Base-by-base conservation (phyloP, 306 rosid genomes). In the Quercus wislizeni region DNA sequence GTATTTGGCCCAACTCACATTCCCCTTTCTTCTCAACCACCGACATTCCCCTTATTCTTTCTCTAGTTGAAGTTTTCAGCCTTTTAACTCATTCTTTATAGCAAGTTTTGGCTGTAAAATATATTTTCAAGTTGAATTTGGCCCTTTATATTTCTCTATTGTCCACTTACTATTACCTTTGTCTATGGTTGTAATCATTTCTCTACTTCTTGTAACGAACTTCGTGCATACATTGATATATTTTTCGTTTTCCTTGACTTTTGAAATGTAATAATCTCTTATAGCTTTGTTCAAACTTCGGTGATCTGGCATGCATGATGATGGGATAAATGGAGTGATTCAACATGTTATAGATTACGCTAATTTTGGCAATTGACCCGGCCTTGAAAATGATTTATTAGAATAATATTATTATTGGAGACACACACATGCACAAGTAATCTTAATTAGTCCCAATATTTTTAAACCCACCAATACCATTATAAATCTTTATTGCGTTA, bases 381-480 rank as follows among this genome's bases (percentile, higher is more conserved):
- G 19, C 57, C 76, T 13, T 59, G 76, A 77, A 81, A 76, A 55
- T 0, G 80, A 75, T 15, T 78, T 79, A 63, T 31, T 69, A 78
- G 43, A 85, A 30, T 35, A 38, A 27, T 51, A 54, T 68, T 71
- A 25, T 55, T 30, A 43, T 5, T 59, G 54, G 10, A 27, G 67
- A 68, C 68, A 57, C 11, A 64, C 70, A 33, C 54, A 73, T 77
- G 76, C 70, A 68, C 55, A 80, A 3, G 74, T 8, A 38, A 72
- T 35, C 81, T 54, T 25, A 8, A 41, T 41, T 41, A 72, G 75
- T 79, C 83, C 71, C 30, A 28, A 55, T 54, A 30, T 27, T 73
- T 46, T 77, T 15, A 27, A 57, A 10, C 63, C 79, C 77, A 79
- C 88, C 88, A 76, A 79, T 69, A 55, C 51, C 78, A 77, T 67